Evolutionary conservation across 805 yeast species (phyloP), one percentile per base, ranked within the genome.

Genomic region (Ogataea ganodermae): DNA sequence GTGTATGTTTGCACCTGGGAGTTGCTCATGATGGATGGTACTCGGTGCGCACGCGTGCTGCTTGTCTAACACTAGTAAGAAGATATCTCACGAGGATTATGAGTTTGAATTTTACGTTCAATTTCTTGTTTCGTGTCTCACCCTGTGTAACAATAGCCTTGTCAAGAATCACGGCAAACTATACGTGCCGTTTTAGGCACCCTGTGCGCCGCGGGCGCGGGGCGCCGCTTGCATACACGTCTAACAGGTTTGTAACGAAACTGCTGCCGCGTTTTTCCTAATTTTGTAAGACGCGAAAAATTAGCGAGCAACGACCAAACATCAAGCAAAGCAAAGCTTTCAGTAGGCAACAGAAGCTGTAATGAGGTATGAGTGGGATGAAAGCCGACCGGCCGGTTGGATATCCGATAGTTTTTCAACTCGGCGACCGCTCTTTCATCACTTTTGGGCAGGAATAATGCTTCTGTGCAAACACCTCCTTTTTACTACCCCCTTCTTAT

Each of bases 1-100:
- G 61, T 51, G 46, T 50, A 57, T 42, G 53, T 56, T 21, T 58
- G 59, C 10, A 55, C 52, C 45, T 57, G 61, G 45, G 40, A 48
- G 42, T 52, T 46, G 41, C 53, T 52, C 59, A 55, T 55, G 37
- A 13, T 36, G 44, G 28, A 31, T 23, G 30, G 27, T 31, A 20
- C 30, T 42, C n/a, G 8, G 33, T 30, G 18, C 17, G 33, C 40
- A 20, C 31, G 24, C 22, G 33, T 16, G 33, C 33, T 30, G 13
- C 33, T 30, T 30, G 9, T 13, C 17, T 6, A n/a, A 18, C 14
- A 30, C 33, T 4, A n/a, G 8, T 8, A 6, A 16, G 16, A 14
- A 30, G 17, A 30, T n/a, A 14, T n/a, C n/a, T n/a, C n/a, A n/a
- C n/a, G n/a, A n/a, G n/a, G n/a, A n/a, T n/a, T 22, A 8, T 30